These are phyloP conservation scores for Mortierella sp. DNA, from an alignment of 371 early-diverging fungal species.

Conservation along the genomic window DNA sequence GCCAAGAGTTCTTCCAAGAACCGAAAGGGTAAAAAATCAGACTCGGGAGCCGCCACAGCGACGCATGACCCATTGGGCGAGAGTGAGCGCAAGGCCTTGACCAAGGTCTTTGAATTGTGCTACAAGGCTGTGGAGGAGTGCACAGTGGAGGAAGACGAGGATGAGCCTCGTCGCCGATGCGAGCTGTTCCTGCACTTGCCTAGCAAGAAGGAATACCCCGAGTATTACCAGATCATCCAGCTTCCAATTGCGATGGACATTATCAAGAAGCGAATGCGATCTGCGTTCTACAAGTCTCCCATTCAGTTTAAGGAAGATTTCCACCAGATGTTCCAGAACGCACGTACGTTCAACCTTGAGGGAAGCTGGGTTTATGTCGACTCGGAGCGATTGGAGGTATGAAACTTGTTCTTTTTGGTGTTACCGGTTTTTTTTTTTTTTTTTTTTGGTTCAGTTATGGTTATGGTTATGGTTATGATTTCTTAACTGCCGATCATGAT, in stretches of 20 bases:
- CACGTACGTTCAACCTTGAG: slow-evolving; percentile 81
- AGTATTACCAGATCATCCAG: slow-evolving; percentile 86
- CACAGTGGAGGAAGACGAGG: slow-evolving; percentile 60
- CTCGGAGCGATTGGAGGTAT: slow-evolving; percentile 68
- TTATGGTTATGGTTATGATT: no score
- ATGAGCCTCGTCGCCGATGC: slow-evolving; percentile 63
- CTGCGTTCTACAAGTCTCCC: slow-evolving; percentile 61
- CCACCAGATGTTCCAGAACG: slow-evolving; percentile 83
- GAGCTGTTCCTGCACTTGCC: slow-evolving; percentile 82
- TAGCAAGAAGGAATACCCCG: slow-evolving; percentile 79
- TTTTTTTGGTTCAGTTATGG: not conserved
- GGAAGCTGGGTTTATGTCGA: slow-evolving; percentile 84
- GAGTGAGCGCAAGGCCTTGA: slow-evolving; percentile 61
- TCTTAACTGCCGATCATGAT: not conserved
- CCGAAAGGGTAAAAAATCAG: slow-evolving; percentile 42
- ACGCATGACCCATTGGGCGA: slow-evolving; percentile 50
- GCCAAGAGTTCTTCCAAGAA: slow-evolving; percentile 13
- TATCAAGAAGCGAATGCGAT: slow-evolving; percentile 71
- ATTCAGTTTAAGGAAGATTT: slow-evolving; percentile 70
- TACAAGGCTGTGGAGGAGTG: slow-evolving; percentile 66
- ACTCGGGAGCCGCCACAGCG: slow-evolving; percentile 14
- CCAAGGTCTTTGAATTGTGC: slow-evolving; percentile 59
- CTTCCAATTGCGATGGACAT: slow-evolving; percentile 85
- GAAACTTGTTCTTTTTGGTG: not conserved
- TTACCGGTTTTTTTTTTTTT: slow-evolving; percentile 1